Conservation (phyloP, 2,329 filamentous ascomycete genomes). For the Aspergillus sp. region DNA sequence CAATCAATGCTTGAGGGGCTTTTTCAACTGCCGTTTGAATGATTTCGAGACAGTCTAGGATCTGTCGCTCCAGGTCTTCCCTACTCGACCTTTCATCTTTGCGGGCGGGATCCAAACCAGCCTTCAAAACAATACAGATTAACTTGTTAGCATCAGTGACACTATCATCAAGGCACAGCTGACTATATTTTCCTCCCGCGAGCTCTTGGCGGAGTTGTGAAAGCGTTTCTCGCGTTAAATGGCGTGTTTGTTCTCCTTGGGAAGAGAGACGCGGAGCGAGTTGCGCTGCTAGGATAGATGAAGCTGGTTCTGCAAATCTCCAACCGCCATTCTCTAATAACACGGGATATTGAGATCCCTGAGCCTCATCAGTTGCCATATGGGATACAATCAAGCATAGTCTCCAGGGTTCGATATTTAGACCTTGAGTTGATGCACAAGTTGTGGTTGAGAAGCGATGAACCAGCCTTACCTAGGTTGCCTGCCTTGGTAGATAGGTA, state of each 20-base stretch:
- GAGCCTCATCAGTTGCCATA: conserved; percentile 22
- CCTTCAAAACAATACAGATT: conserved; percentile 76
- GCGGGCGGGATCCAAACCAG: conserved; percentile 59
- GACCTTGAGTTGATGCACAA: not conserved
- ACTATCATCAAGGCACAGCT: conserved; percentile 56
- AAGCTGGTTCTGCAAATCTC: conserved; percentile 34
- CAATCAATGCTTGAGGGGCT: conserved; percentile 63
- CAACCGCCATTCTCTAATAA: conserved; percentile 13
- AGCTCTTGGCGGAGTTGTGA: conserved; percentile 67
- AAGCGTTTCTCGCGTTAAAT: conserved; percentile 68
- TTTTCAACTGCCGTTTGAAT: conserved; percentile 70
- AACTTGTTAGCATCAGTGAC: conserved; percentile 77
- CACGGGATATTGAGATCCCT: conserved; percentile 7
- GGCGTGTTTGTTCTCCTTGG: conserved; percentile 56
- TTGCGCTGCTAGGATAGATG: conserved; percentile 83
- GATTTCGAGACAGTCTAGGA: conserved; percentile 69
- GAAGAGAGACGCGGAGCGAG: conserved; percentile 76
- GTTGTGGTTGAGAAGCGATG: too few relatives aligned
- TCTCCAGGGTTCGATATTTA: not conserved
- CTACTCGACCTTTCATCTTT: conserved; percentile 61
- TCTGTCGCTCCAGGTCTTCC: conserved; percentile 32
- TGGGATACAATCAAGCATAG: conserved; percentile 9
- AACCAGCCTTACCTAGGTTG: too few relatives aligned
- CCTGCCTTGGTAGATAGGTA: not conserved
- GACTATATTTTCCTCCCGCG: conserved; percentile 42